phyloP scores from a whole-genome alignment of 2,329 filamentous ascomycete species.

The Cladophialophora psammophila region DNA sequence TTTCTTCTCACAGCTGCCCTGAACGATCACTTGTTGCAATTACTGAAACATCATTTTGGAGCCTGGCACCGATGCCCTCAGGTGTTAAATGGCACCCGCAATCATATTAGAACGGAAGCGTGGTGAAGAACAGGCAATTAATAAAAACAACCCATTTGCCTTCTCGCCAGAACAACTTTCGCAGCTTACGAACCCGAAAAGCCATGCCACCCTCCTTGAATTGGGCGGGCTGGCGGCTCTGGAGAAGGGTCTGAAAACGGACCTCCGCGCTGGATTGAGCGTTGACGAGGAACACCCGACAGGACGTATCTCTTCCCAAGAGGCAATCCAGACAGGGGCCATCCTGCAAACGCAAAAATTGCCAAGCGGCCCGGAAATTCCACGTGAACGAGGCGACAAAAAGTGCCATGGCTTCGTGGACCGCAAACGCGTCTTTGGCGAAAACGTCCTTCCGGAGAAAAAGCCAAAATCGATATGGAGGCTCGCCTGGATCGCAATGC shows the following conservation, averaged over 20 bases:
- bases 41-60: too few relatives aligned
- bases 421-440: constrained; percentile 72
- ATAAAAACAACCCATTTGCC: constrained; percentile 73
- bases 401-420: constrained; percentile 58
- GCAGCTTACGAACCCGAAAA: constrained; percentile 83
- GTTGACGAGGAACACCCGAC: constrained; percentile 71
- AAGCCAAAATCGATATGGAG: constrained; percentile 71
- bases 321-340: constrained; percentile 55
- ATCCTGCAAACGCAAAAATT: constrained; percentile 29
- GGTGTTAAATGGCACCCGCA: too few relatives aligned
- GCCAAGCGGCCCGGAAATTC: constrained; percentile 36
- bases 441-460: constrained; percentile 70
- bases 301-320: constrained; percentile 71
- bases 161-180: constrained; percentile 75
- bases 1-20: too few relatives aligned
- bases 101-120: too few relatives aligned
- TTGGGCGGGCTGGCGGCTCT: constrained; percentile 75
- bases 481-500: constrained; percentile 77
- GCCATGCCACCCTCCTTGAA: constrained; percentile 74
- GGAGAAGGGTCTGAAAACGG: constrained; percentile 74
- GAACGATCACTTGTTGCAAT: too few relatives aligned
- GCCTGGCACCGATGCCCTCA: too few relatives aligned
- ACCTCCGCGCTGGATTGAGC: constrained; percentile 71
- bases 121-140: too few relatives aligned
- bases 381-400: constrained; percentile 34